Evolutionary conservation across 2,329 filamentous ascomycete genomes (phyloP).

Genomic region (Fusarium phyllophilum): DNA sequence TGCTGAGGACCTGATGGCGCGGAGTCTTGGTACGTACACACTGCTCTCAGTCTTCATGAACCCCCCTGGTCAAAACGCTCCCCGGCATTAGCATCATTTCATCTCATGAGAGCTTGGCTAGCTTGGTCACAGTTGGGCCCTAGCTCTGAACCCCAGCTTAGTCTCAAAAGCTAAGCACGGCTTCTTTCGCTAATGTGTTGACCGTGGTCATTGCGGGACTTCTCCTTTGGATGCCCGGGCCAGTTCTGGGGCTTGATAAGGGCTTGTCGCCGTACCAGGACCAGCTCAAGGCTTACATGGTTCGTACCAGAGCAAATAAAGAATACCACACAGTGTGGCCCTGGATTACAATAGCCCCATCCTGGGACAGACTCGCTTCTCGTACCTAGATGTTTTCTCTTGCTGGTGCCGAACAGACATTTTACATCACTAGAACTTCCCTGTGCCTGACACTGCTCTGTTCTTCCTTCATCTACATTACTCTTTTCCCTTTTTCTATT

Average conservation of each 20-base stretch:
- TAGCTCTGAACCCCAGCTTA: conserved; percentile 38
- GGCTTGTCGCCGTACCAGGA: conserved; percentile 31
- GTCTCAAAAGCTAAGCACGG: conserved; percentile 36
- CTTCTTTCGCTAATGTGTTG: conserved; percentile 32
- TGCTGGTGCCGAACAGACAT: conserved; percentile 37
- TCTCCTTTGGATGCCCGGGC: conserved; percentile 31
- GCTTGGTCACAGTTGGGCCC: conserved; percentile 33
- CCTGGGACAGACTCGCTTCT: conserved; percentile 34
- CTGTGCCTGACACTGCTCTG: conserved; percentile 22
- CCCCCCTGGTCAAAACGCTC: conserved; percentile 41
- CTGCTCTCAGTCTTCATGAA: conserved; percentile 31
- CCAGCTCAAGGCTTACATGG: conserved; percentile 36
- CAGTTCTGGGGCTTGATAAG: conserved; percentile 44
- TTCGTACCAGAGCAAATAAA: conserved; percentile 41
- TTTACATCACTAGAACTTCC: conserved; percentile 41
- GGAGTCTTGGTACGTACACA: conserved; percentile 33
- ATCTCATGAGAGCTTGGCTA: conserved; percentile 29
- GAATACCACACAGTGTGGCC: conserved; percentile 42
- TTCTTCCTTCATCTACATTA: conserved; percentile 34
- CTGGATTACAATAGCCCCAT: conserved; percentile 35
- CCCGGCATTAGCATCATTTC: conserved; percentile 35
- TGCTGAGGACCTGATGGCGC: conserved; percentile 37
- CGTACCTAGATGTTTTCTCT: conserved; percentile 36
- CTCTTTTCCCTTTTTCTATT: conserved; percentile 27
- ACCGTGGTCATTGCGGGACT: conserved; percentile 38